Evolutionary conservation across 352 stramenopile genomes (phyloP).

Genomic region (Globisporangium cystogenes): DNA sequence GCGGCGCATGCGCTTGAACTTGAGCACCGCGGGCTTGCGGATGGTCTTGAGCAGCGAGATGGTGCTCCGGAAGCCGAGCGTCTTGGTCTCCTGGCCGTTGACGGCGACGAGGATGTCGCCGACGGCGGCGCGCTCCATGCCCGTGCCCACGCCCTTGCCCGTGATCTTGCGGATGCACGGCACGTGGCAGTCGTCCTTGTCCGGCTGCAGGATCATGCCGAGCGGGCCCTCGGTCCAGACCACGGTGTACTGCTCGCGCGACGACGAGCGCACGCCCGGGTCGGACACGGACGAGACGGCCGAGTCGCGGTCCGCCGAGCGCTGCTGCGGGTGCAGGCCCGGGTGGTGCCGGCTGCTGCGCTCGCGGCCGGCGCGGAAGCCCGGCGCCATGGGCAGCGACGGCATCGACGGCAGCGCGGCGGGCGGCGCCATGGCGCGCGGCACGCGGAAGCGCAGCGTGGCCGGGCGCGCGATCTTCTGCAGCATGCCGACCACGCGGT

Average conservation of each 20-base stretch:
- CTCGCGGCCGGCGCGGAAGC: constrained; percentile 15
- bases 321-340: constrained; percentile 2
- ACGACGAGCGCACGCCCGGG: constrained; percentile 22
- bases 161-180: constrained; percentile 87
- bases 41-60: constrained; percentile 86
- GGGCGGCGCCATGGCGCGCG: constrained; percentile 31
- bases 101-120: constrained; percentile 80
- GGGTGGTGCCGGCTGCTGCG: constrained; percentile 2
- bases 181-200: constrained; percentile 84
- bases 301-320: constrained; percentile 18
- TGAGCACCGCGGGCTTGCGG: constrained; percentile 80
- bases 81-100: constrained; percentile 83
- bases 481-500: constrained; percentile 75
- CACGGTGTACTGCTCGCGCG: constrained; percentile 82
- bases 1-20: constrained; percentile 85
- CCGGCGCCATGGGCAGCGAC: constrained; percentile 25
- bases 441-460: constrained; percentile 79
- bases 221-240: constrained; percentile 82
- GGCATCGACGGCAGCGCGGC: constrained; percentile 2
- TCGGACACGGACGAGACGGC: constrained; percentile 36
- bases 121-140: constrained; percentile 76
- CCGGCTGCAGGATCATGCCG: constrained; percentile 82
- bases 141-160: constrained; percentile 76
- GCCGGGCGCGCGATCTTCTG: constrained; percentile 79
- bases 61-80: constrained; percentile 75